A percentile compares a stretch with the other conserved stretches of the same genome.
Evolutionary conservation across 1,284 basidiomycete genomes (phyloP).

Genomic region (Baeospora myosura): DNA sequence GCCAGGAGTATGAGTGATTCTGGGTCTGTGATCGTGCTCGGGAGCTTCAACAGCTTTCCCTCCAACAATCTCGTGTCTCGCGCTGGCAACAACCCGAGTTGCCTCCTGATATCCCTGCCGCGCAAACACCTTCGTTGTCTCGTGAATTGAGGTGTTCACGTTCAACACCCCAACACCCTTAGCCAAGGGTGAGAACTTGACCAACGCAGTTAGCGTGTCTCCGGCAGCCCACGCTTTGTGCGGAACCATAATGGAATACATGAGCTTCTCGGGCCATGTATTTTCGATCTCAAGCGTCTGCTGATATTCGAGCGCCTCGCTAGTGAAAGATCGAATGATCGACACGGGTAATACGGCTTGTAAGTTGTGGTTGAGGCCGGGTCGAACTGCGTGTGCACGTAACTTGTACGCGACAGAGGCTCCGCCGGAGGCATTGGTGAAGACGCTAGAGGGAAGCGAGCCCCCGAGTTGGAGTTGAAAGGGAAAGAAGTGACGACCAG

Average conservation of each 20-base stretch:
- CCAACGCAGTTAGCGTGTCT: constrained; percentile 70
- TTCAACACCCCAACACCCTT: constrained; percentile 76
- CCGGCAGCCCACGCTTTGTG: constrained; percentile 91
- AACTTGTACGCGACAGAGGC: constrained; percentile 81
- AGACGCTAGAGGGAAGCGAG: constrained; percentile 71
- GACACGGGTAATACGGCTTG: constrained; percentile 55
- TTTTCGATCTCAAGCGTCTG: constrained; percentile 93
- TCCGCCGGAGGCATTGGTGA: constrained; percentile 49
- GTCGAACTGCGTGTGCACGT: constrained; percentile 71
- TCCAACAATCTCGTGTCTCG: constrained; percentile 66
- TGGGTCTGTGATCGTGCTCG: constrained; percentile 24
- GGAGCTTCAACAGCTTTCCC: constrained; percentile 48
- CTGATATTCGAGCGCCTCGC: constrained; percentile 88
- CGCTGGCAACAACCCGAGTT: constrained; percentile 53
- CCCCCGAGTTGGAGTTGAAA: constrained; percentile 81
- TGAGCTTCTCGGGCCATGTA: constrained; percentile 92
- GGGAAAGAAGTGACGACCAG: constrained; percentile 82
- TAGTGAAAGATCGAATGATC: constrained; percentile 67
- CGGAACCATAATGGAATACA: constrained; percentile 83
- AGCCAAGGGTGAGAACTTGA: constrained; percentile 81
- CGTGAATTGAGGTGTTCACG: constrained; percentile 67
- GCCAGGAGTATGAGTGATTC: constrained; percentile 7
- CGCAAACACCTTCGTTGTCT: constrained; percentile 62
- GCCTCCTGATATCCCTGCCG: constrained; percentile 54
- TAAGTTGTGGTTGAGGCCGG: constrained; percentile 71